Base-by-base conservation (phyloP, 1,139 yeast genomes). In the Sugiyamaella xylanicola region DNA sequence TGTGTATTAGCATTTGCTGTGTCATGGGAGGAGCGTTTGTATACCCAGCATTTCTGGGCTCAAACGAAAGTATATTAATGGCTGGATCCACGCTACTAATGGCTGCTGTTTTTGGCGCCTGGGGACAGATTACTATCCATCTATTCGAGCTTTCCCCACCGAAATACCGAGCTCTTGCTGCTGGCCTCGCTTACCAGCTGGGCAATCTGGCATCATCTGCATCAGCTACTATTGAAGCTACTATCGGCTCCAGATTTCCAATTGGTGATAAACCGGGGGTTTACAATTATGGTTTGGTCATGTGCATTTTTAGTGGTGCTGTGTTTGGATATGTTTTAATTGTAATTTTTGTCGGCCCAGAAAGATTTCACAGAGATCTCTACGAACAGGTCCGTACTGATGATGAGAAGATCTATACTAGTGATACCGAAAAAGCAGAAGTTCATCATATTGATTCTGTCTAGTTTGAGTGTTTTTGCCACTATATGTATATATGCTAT, bases 131-230 rank as follows among this genome's bases (percentile, higher is more conserved):
- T 55, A 83, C 84, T 29, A 74, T 79, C 48, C 82, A 81, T 65
- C 70, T 81, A 49, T 72, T 79, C 37, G 85, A 81, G 68, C 72
- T 81, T 59, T 73, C 83, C n/a, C 84, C 82, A 42, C 81, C 84
- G 16, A 78, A 77, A 56, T 79, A 77, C 66, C 74, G 83, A 67
- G 72, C 84, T 0, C 74, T 81, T 57, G 77, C 80, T 43, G 74
- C 77, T 35, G 85, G 85, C 55, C 71, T 80, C 27, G 72, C 82
- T 29, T 81, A 82, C 62, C 86, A 82, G 68, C 73, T 82, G 60
- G 86, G 86, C 72, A 82, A 82, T 65, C 73, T 82, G 67, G 82
- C 81, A 20, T 76, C 82, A n/a, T 76, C 83, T 41, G 85, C 85
- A 2, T 76, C 82, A 20, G 77, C 84, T 1, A 82, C 86, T 16